Evolutionary conservation across 495 filamentous ascomycete species (phyloP), one percentile per base, ranked within the genome.

Genomic region (Cetradonia linearis): DNA sequence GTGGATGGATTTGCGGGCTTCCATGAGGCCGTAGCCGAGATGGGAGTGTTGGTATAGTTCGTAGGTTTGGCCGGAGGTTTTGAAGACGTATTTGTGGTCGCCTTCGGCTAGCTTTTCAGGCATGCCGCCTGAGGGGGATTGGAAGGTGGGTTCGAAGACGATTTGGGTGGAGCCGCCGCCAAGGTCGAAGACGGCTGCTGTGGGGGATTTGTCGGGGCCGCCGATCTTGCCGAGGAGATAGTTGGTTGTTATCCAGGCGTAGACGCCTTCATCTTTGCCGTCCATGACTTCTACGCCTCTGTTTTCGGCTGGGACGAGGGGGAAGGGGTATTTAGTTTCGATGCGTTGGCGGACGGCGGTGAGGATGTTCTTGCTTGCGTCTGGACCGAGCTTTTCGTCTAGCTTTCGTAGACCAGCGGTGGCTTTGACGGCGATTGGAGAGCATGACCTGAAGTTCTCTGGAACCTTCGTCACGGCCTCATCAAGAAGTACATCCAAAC

Each of bases 231-330:
- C 92, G 23, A 97, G 83, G 44, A 98, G 84, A 74, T 97, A 98
- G 75, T 98, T 98, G 60, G 88, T 91, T 3, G 93, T 98, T 71
- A 98, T 95, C 93, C 93, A 98, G 56, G 93, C 94, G 66, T 95
- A 98, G n/a, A 98, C 93, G 71, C 94, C 86, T 73, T 98, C 93
- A 63, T 96, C 86, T 18, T 85, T 87, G 65, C 93, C 93, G 67
- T 94, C 90, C 92, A 98, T 97, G 63, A 97, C 91, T 63, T 88
- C 81, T 16, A 98, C 88, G 58, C 93, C 93, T 61, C 86, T 83
- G 65, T 89, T 85, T 68, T 87, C 87, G 61, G 82, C 78, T 5
- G 88, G 85, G 56, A 98, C 86, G 23, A 98, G 86, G 3, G 93
- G 88, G 79, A 98, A 97, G 25, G 93, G 93, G 71, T 93, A 98